phyloP scores from a whole-genome alignment of 345 rosid species.

The Gossypium bickii region DNA sequence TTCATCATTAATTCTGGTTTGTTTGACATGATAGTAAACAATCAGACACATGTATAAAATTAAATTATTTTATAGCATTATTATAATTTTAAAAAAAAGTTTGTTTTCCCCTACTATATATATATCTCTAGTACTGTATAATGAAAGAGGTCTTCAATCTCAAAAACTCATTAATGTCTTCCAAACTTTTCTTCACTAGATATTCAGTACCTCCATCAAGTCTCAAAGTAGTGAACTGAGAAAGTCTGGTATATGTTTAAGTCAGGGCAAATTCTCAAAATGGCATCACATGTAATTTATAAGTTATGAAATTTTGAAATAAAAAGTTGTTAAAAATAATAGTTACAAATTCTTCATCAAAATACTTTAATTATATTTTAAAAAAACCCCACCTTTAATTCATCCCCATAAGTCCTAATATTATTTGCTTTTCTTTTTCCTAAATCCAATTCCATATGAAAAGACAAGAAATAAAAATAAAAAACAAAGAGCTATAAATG shows the following conservation, averaged over 20 bases:
- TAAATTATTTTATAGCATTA: too few relatives aligned
- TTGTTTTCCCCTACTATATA: too few relatives aligned
- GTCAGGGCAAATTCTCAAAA: neutral
- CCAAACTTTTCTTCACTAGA: neutral
- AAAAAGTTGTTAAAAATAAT: too few relatives aligned
- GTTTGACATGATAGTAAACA: too few relatives aligned
- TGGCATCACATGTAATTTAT: neutral
- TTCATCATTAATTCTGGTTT: too few relatives aligned
- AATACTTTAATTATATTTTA: too few relatives aligned
- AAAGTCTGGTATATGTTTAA: neutral
- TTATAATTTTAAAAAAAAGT: too few relatives aligned
- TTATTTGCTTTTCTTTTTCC: too few relatives aligned
- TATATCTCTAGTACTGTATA: too few relatives aligned
- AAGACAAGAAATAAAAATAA: neutral
- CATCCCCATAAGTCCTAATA: neutral
- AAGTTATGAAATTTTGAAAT: neutral
- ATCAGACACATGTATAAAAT: too few relatives aligned
- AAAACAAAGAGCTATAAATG: neutral
- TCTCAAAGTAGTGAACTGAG: neutral
- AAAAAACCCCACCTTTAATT: too few relatives aligned
- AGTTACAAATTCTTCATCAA: too few relatives aligned
- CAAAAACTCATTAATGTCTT: constrained; percentile 9
- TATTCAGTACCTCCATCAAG: neutral
- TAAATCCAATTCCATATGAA: neutral
- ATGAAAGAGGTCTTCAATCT: neutral